Percentiles rank a stretch among this genome's conserved stretches.
Conservation (phyloP, 169 alveolate species). For the Eimeria praecox region DNA sequence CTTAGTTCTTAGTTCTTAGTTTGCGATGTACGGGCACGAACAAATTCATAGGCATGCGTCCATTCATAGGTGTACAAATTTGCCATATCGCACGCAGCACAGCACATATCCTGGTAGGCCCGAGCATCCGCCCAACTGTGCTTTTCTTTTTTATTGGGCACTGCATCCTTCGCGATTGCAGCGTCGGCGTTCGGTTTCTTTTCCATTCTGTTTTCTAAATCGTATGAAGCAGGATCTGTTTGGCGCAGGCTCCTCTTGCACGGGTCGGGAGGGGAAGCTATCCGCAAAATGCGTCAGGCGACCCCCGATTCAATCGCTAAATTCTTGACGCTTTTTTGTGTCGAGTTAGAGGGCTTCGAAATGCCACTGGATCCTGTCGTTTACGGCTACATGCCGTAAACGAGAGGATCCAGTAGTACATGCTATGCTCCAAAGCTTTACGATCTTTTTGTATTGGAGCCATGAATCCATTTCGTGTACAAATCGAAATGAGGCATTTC, state of each 20-base stretch:
- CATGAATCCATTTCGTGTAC: background rate
- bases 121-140: background rate
- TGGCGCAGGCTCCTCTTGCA: slow-evolving; percentile 43
- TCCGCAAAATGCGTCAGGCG: slow-evolving; percentile 45
- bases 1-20: too few species aligned
- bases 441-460: background rate
- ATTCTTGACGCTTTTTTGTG: background rate
- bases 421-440: background rate
- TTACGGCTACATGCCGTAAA: slow-evolving; percentile 53
- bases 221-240: background rate
- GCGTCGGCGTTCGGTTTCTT: background rate
- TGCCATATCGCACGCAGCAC: background rate
- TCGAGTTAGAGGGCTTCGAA: slow-evolving; percentile 21
- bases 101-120: background rate
- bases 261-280: slow-evolving; percentile 39
- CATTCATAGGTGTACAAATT: background rate
- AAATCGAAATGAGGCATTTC: background rate
- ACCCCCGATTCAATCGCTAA: background rate
- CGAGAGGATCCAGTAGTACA: background rate
- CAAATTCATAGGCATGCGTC: background rate
- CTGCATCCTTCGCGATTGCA: background rate
- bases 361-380: background rate
- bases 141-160: background rate
- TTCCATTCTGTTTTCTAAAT: background rate
- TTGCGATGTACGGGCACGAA: background rate